Conservation (phyloP, 208 protist genomes). For the Entamoeba dispar region DNA sequence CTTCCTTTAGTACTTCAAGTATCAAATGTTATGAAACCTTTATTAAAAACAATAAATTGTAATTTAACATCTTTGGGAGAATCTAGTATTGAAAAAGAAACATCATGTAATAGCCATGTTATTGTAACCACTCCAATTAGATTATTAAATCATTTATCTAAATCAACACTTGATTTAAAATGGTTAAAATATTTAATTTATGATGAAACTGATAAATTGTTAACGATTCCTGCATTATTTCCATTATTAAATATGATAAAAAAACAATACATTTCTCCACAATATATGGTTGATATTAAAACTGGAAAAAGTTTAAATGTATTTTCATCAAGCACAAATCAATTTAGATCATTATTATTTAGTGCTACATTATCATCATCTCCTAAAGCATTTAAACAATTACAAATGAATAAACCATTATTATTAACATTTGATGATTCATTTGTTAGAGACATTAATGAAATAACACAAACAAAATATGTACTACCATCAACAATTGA, state of each 20-base stretch:
- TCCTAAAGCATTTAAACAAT: not conserved
- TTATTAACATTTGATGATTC: not conserved
- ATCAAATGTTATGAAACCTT: not conserved
- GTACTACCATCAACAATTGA: not conserved
- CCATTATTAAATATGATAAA: not conserved
- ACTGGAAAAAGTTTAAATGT: not conserved
- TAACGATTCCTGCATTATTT: not conserved
- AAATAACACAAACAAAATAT: not conserved
- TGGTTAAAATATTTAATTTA: not conserved
- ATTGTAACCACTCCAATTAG: constrained; percentile 63
- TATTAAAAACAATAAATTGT: not conserved
- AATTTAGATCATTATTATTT: not conserved
- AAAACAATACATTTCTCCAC: not conserved
- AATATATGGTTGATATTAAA: not conserved
- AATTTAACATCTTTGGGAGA: not conserved
- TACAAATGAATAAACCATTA: not conserved
- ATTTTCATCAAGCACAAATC: not conserved
- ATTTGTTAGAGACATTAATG: not conserved
- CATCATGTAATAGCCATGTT: constrained; percentile 42
- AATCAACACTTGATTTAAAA: not conserved
- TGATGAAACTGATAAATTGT: not conserved
- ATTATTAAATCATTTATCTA: constrained; percentile 55
- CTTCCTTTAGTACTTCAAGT: not conserved
- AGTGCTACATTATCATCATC: not conserved
- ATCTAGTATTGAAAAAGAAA: not conserved